Conservation (phyloP, 768 basidiomycete species). For the Suillus placidus region DNA sequence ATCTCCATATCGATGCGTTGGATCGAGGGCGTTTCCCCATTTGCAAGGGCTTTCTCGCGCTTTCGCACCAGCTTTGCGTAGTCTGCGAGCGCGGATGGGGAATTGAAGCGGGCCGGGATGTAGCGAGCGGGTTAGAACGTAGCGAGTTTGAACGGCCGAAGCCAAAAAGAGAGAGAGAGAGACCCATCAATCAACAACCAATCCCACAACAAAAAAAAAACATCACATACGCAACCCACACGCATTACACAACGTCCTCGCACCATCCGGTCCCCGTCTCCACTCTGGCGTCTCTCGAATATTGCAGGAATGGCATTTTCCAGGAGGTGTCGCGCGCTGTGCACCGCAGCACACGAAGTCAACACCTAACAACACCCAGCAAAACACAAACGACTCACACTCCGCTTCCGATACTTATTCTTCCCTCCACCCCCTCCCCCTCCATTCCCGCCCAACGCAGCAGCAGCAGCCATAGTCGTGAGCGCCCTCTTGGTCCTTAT, state of each 20-base stretch:
- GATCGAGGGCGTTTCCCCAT: conserved; percentile 46
- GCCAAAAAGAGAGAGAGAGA: not conserved
- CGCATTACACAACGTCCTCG: conserved; percentile 82
- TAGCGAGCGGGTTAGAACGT: not conserved
- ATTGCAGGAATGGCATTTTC: conserved; percentile 87
- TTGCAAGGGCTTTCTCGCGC: conserved; percentile 61
- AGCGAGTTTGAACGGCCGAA: no score
- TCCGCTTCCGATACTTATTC: conserved; percentile 83
- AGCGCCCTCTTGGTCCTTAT: conserved; percentile 80
- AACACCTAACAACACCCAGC: conserved; percentile 18
- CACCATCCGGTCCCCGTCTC: conserved; percentile 83
- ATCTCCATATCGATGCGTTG: conserved; percentile 75
- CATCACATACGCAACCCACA: conserved; percentile 80
- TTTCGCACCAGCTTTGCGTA: conserved; percentile 85
- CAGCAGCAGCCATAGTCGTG: conserved; percentile 60
- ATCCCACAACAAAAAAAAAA: not conserved
- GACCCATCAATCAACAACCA: not conserved
- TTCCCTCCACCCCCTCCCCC: conserved; percentile 43
- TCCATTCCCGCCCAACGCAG: conserved; percentile 41
- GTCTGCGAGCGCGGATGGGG: conserved; percentile 45
- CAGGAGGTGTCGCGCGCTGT: conserved; percentile 83
- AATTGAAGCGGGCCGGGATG: not conserved
- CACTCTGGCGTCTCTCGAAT: conserved; percentile 89
- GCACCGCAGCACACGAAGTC: conserved; percentile 30
- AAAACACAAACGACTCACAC: conserved; percentile 54